Base-by-base conservation (phyloP, 441 rosid genomes). In the Adansonia grandidieri region DNA sequence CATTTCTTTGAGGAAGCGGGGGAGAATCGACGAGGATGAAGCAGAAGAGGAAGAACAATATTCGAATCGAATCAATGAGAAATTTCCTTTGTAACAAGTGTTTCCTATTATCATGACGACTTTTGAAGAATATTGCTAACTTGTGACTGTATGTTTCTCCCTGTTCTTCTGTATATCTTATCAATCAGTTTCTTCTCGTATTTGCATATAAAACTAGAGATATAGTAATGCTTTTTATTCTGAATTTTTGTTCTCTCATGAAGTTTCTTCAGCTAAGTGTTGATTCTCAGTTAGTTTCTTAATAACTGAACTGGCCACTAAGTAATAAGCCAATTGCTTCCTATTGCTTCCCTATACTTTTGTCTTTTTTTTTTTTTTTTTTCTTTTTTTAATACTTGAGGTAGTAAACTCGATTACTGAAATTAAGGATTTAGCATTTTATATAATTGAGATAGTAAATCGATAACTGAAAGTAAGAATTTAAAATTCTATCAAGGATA, bases 21-120 rank as follows among this genome's bases (percentile, higher is more conserved):
- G 53, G 10, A 44, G 58, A 4, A 10, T 0, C 17, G 80, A 22
- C 24, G 72, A 15, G 1, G 75, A 56, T 37, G 70, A 63, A 8
- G 40, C 19, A n/a, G 57, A 37, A n/a, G 45, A 64, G 47, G 19
- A 53, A 28, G 56, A 37, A 13, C 70, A 44, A 61, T 6, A 17
- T n/a, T 40, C 5, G 19, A 63, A 24, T 17, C 77, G 75, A 58
- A 73, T 73, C 11, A 60, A 56, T 54, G 44, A 66, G 4, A 81
- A 58, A 19, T 77, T 77, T 58, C 78, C 78, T 19, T 72, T 65
- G 28, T 73, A 57, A 9, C 45, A 40, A 42, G 19, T 62, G 5
- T 8, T 7, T 42, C 48, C 45, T 37, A 15, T 63, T 20, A 37
- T 37, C 11, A 19, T 63, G n/a, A 14, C 47, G n/a, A 15, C 20